Conservation (phyloP, 1,284 basidiomycete genomes). For the Ganoderma sinense region DNA sequence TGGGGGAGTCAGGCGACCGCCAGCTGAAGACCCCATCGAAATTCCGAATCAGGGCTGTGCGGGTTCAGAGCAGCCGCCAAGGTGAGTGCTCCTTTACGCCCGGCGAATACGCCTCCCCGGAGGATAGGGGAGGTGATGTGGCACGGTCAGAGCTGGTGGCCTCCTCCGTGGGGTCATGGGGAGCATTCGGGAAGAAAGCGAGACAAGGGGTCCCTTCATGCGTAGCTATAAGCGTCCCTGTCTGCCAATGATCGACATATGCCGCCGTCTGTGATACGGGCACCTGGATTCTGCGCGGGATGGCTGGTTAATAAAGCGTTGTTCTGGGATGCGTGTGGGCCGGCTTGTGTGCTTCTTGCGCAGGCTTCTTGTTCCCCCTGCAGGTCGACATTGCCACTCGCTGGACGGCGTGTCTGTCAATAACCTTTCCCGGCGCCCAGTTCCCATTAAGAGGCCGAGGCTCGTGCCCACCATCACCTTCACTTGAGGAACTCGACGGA, state of each 20-base stretch:
- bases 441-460: constrained; percentile 24
- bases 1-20: constrained; percentile 16
- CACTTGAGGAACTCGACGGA: constrained; percentile 17
- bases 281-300: constrained; percentile 5
- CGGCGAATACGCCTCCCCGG: constrained; percentile 21
- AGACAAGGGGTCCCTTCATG: constrained; percentile 24
- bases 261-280: not conserved
- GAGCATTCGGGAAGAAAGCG: constrained; percentile 22
- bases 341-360: constrained; percentile 21
- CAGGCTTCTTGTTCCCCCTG: constrained; percentile 11
- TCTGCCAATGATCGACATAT: constrained; percentile 21
- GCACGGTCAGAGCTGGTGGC: constrained; percentile 3
- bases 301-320: constrained; percentile 16
- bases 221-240: constrained; percentile 13
- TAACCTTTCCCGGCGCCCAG: constrained; percentile 17
- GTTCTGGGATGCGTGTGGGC: constrained; percentile 13
- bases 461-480: constrained; percentile 20
- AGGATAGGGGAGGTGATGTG: constrained; percentile 24
- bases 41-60: constrained; percentile 28
- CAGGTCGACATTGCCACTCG: constrained; percentile 21
- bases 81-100: constrained; percentile 26
- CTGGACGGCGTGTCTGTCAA: constrained; percentile 20
- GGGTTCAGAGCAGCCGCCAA: constrained; percentile 14
- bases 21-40: constrained; percentile 23
- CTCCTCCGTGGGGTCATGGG: constrained; percentile 5